Percentiles rank a stretch among this genome's conserved stretches.
phyloP scores from a whole-genome alignment of 345 rosid genomes.

The Cardiospermum halicacabum region DNA sequence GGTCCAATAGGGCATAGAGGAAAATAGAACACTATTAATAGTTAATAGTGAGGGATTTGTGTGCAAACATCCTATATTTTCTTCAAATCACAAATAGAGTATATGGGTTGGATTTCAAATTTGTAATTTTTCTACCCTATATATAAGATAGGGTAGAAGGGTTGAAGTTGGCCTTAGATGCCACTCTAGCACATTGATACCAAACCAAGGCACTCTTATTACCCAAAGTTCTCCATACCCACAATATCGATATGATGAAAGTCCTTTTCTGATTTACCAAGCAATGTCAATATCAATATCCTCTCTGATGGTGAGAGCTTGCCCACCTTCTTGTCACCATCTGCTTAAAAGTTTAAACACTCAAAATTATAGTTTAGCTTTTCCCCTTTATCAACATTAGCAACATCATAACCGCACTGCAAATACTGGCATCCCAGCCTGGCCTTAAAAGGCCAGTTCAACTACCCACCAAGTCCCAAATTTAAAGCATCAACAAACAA shows the following conservation, averaged over 20 bases:
- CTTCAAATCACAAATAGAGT: too few species aligned
- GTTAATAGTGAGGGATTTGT: too few species aligned
- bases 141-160: too few species aligned
- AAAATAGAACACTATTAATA: too few species aligned
- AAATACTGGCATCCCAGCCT: neutral
- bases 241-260: neutral
- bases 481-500: neutral
- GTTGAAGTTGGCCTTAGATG: too few species aligned
- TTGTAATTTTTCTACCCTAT: too few species aligned
- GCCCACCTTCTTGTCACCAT: neutral
- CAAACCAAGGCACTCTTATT: neutral
- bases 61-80: too few species aligned
- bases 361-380: too few species aligned
- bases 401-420: neutral
- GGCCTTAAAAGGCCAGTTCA: neutral
- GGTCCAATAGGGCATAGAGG: too few species aligned
- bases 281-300: neutral
- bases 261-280: neutral
- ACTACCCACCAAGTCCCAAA: neutral
- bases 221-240: neutral
- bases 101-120: too few species aligned
- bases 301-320: neutral
- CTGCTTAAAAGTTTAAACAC: too few species aligned
- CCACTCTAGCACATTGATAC: too few species aligned
- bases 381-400: neutral